Conservation (phyloP, 2,329 filamentous ascomycete genomes). For the Thermothelomyces thermophilus region DNA sequence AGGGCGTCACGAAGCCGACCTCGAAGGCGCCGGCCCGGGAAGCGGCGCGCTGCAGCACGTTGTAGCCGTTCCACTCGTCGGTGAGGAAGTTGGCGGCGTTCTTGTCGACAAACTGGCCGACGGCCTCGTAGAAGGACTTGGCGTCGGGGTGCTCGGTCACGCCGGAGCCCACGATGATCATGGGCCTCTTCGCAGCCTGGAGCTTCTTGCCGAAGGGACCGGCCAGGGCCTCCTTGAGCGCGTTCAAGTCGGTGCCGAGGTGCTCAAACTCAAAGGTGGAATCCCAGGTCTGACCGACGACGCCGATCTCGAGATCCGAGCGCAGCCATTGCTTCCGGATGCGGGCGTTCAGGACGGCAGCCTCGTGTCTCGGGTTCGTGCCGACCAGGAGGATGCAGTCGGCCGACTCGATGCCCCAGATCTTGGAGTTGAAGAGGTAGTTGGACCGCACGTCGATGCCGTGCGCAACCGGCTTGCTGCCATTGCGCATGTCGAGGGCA, state of each 20-base stretch:
- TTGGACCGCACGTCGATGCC: conserved; percentile 90
- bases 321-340: conserved; percentile 98
- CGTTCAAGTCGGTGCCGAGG: conserved; percentile 69
- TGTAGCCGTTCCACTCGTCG: conserved; percentile 94
- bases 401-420: conserved; percentile 88
- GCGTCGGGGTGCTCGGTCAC: conserved; percentile 87
- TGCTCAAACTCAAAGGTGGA: conserved; percentile 96
- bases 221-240: conserved; percentile 77
- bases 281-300: conserved; percentile 84
- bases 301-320: conserved; percentile 85
- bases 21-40: conserved; percentile 92
- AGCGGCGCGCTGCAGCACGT: conserved; percentile 87
- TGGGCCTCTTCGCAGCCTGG: conserved; percentile 76
- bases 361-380: conserved; percentile 92
- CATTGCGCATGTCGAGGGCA: conserved; percentile 81
- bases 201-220: conserved; percentile 93
- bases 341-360: conserved; percentile 88
- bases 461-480: conserved; percentile 78
- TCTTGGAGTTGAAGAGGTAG: conserved; percentile 94
- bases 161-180: conserved; percentile 93
- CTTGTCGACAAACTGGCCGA: conserved; percentile 90
- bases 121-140: conserved; percentile 86
- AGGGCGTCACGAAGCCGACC: conserved; percentile 87
- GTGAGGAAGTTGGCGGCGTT: conserved; percentile 82
- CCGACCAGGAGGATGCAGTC: conserved; percentile 88